These are phyloP conservation scores for Akanthomyces muscarius DNA, from an alignment of 2,329 filamentous ascomycete genomes.

Conservation along the genomic window DNA sequence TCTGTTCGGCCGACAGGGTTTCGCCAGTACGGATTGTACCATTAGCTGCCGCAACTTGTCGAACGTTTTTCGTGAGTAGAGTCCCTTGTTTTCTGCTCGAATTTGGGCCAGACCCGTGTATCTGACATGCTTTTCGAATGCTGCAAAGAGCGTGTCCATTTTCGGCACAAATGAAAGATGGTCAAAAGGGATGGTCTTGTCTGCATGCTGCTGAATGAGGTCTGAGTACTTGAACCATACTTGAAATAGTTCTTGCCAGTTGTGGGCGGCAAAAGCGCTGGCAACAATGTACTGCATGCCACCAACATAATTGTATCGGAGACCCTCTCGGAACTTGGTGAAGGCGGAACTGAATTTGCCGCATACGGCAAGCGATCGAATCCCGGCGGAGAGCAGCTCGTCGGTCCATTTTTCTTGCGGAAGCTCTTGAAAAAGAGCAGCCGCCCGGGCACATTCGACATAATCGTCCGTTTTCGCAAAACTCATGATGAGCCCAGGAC, in stretches of 20 bases:
- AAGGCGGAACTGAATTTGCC: constrained; percentile 38
- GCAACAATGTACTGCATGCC: constrained; percentile 44
- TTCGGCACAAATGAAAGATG: constrained; percentile 26
- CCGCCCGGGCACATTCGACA: constrained; percentile 43
- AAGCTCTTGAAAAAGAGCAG: constrained; percentile 40
- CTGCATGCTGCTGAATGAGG: constrained; percentile 11
- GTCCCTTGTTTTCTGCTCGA: constrained; percentile 23
- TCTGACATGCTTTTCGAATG: constrained; percentile 32
- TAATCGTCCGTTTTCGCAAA: constrained; percentile 41
- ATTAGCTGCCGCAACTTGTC: constrained; percentile 26
- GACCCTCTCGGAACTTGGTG: constrained; percentile 35
- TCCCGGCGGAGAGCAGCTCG: constrained; percentile 35
- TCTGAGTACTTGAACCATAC: constrained; percentile 35
- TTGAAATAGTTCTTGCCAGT: constrained; percentile 36
- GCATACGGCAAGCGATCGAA: constrained; percentile 40
- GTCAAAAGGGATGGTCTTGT: constrained; percentile 19
- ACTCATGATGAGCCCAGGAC: constrained; percentile 35
- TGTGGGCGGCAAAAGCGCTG: constrained; percentile 33
- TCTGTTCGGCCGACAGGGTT: constrained; percentile 32
- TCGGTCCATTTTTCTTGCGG: constrained; percentile 37
- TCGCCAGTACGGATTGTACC: constrained; percentile 28
- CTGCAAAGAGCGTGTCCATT: constrained; percentile 31
- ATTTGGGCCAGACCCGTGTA: constrained; percentile 25
- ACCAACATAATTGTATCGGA: constrained; percentile 33
- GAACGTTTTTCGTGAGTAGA: constrained; percentile 24